These are phyloP conservation scores for Oryza meridionalis DNA, from an alignment of 176 grass and related monocot species.

Conservation along the genomic window DNA sequence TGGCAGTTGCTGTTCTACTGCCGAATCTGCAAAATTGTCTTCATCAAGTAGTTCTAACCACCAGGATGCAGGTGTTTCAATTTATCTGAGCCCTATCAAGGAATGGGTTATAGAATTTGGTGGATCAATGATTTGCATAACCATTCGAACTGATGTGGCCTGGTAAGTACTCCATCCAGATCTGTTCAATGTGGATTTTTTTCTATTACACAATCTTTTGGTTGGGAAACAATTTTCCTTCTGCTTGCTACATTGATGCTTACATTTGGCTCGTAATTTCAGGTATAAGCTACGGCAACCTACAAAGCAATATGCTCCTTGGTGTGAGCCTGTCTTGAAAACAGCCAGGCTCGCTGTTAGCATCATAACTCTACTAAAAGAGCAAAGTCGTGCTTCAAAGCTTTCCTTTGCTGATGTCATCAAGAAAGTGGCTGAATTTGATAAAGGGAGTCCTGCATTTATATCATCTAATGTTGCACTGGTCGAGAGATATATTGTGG, in stretches of 20 bases:
- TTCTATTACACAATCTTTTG: constrained; percentile 19
- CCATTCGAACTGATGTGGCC: constrained; percentile 91
- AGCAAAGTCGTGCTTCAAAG: constrained; percentile 87
- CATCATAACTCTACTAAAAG: constrained; percentile 90
- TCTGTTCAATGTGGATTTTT: not conserved
- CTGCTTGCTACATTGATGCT: constrained; percentile 20
- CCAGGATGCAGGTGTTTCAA: constrained; percentile 71
- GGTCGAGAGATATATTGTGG: constrained; percentile 90
- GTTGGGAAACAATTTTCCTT: constrained; percentile 10
- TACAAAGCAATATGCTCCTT: constrained; percentile 86
- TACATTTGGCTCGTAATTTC: constrained; percentile 51
- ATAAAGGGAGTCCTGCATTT: constrained; percentile 61
- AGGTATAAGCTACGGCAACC: constrained; percentile 93
- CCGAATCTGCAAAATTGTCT: constrained; percentile 48
- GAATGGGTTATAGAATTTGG: constrained; percentile 99
- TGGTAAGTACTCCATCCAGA: constrained; percentile 56
- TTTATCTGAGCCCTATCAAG: constrained; percentile 94
- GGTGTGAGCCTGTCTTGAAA: constrained; percentile 90
- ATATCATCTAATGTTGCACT: constrained; percentile 67
- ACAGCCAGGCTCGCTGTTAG: constrained; percentile 87
- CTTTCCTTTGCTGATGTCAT: constrained; percentile 87
- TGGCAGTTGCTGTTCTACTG: constrained; percentile 74
- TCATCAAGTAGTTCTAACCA: constrained; percentile 56
- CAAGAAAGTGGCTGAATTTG: constrained; percentile 80
- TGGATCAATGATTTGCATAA: constrained; percentile 91